Evolutionary conservation across 495 filamentous ascomycete genomes (phyloP), one percentile per base, ranked within the genome.

Genomic region (Bathelium albidoporum): DNA sequence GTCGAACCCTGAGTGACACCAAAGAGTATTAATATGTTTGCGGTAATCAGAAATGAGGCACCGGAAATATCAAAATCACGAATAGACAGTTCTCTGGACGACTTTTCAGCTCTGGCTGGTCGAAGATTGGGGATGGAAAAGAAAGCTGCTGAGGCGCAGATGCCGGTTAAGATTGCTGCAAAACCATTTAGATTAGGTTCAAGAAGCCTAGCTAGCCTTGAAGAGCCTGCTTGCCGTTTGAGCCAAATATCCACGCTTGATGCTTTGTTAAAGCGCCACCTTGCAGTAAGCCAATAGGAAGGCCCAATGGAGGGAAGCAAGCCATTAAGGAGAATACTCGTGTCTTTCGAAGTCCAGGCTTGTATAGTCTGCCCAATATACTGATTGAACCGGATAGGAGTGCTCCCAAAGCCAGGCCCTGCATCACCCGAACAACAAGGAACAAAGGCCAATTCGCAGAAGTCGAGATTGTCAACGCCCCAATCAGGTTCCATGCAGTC

Each of bases 401-500:
- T 2, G 61, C 64, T 32, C 66, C 66, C 10, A 68, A 28, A 16
- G 66, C 18, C 1, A 68, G 59, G 10, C 66, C 66, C 60, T 68
- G 66, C 66, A 68, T 68, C 18, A 60, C 64, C 2, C 66, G 59
- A 28, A 68, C 58, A 41, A 66, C 29, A 34, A 68, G 65, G 32
- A 65, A 68, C n/a, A 68, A 28, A 7, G 60, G 28, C 18, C 24
- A 26, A 18, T 49, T 7, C 43, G 20, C 9, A 10, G 49, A 26
- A 26, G 75, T 74, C 4, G 70, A 63, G 0, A 80, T 18, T 0
- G 76, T 73, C 45, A 74, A 77, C 0, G 73, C 75, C 0, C 75
- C 74, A 1, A 81, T 70, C 10, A 72, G 62, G 32, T 79, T 79
- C 78, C 78, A 81, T 0, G 72, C 64, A 0, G 73, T 73, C 10